Evolutionary conservation across 2,329 filamentous ascomycete genomes (phyloP), one percentile per base, ranked within the genome.

Genomic region (Elsinoe perseae): DNA sequence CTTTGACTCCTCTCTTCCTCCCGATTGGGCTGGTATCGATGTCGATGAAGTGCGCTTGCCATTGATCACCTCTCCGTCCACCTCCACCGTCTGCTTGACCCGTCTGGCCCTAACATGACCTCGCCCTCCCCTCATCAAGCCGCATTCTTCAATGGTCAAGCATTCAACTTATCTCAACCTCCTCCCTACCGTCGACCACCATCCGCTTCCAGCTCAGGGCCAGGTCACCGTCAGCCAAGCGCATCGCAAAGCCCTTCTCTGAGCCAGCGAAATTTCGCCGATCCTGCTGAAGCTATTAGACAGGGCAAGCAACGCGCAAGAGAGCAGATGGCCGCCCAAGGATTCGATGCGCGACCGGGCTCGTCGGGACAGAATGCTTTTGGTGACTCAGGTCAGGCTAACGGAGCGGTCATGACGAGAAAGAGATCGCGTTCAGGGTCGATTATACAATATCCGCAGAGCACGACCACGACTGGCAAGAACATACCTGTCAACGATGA

Each of bases 401-500:
- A 79, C 67, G 78, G 77, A 60, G 68, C 72, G 8, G 70, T 73
- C 54, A 60, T 70, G 59, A 77, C 76, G 61, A 74, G 78, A 62
- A 84, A 84, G 67, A 75, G 80, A 59, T 83, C 81, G 60, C 77
- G 78, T 55, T 82, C 81, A 58, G 80, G 80, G 28, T 80, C 80
- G 16, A 76, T 77, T 59, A 73, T 77, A 63, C 66, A 5, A 59
- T 64, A 16, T 64, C 67, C 36, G 54, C 61, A 8, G 55, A 54
- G 68, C 18, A 50, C 25, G 12, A 16, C 20, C 18, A n/a, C 43
- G 4, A 55, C 42, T 14, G 25, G 28, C 25, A 40, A 56, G 42
- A 57, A 61, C 25, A 61, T 60, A 16, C 53, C 61, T 18, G 62
- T 64, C 36, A 60, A 69, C 40, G 63, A 68, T n/a, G 53, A 56